phyloP scores from a whole-genome alignment of 2,329 filamentous ascomycete species.

The Tolypocladium ovalisporum region DNA sequence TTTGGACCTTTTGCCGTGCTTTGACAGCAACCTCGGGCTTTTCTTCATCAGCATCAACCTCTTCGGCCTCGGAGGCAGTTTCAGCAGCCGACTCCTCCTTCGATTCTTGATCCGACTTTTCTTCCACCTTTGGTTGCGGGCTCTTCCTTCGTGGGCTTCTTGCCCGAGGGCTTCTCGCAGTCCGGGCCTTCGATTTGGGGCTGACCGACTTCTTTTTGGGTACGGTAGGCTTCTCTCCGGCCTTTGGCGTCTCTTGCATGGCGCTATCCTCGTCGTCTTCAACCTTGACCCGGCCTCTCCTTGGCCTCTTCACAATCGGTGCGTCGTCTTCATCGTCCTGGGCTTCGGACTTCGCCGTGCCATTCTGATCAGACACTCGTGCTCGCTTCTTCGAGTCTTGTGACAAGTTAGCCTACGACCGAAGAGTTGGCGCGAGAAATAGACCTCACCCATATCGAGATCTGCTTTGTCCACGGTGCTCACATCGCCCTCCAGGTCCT shows the following conservation, averaged over 20 bases:
- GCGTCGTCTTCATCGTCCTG: constrained; percentile 46
- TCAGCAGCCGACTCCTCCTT: constrained; percentile 15
- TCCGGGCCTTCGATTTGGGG: constrained; percentile 10
- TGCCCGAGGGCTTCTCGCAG: background rate
- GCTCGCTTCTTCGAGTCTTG: constrained; percentile 36
- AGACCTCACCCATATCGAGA: constrained; percentile 26
- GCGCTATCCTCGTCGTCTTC: constrained; percentile 42
- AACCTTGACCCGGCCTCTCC: constrained; percentile 34
- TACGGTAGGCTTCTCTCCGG: constrained; percentile 6
- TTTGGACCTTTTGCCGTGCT: constrained; percentile 70
- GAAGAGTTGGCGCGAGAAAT: background rate
- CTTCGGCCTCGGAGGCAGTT: constrained; percentile 29
- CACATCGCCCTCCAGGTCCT: constrained; percentile 14
- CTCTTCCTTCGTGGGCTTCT: background rate
- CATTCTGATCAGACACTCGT: constrained; percentile 12
- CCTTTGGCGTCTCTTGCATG: constrained; percentile 23
- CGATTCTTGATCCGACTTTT: background rate
- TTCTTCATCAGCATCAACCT: constrained; percentile 44
- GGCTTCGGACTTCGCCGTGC: constrained; percentile 17
- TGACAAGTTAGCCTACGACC: background rate
- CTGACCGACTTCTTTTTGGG: constrained; percentile 10
- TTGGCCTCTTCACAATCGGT: constrained; percentile 47
- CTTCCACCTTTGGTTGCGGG: constrained; percentile 4
- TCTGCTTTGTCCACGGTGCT: constrained; percentile 26
- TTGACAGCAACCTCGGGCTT: constrained; percentile 65